Percentiles rank a stretch among this genome's conserved stretches.
These are phyloP conservation scores for Xylaria nigripes DNA, from an alignment of 495 filamentous ascomycete species.

Conservation along the genomic window DNA sequence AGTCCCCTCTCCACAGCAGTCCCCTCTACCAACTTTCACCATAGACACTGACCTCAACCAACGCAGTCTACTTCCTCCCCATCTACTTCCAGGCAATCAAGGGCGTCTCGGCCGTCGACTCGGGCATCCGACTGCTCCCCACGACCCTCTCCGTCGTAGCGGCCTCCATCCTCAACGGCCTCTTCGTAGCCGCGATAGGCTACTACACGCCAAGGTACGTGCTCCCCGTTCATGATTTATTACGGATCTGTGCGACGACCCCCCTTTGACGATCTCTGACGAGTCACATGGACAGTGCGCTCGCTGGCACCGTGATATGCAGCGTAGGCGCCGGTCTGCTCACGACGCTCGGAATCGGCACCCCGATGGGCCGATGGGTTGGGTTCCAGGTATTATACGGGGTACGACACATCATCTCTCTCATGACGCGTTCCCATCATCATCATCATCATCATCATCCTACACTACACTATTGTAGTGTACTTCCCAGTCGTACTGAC, in stretches of 20 bases:
- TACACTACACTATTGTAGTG: too few relatives aligned
- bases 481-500: too few relatives aligned
- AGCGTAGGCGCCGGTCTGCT: conserved; percentile 56
- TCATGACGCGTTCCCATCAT: neutral
- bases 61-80: conserved; percentile 49
- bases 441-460: neutral
- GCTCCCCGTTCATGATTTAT: neutral
- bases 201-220: conserved; percentile 51
- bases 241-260: neutral
- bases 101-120: conserved; percentile 42
- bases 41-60: conserved; percentile 32
- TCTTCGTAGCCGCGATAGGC: conserved; percentile 39
- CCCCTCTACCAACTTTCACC: conserved; percentile 33
- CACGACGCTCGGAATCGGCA: conserved; percentile 48
- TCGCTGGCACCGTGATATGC: conserved; percentile 44
- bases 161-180: conserved; percentile 36
- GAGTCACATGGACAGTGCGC: conserved; percentile 24
- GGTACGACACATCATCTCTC: conserved; percentile 13
- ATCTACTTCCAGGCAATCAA: conserved; percentile 65
- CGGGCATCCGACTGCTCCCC: conserved; percentile 45
- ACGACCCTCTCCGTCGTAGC: conserved; percentile 31
- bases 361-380: conserved; percentile 50
- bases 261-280: neutral
- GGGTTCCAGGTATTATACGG: conserved; percentile 60
- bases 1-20: conserved; percentile 27